Percentiles rank a stretch among this genome's conserved stretches.
Conservation (phyloP, 768 basidiomycete species). For the Kwoniella heveanensis region DNA sequence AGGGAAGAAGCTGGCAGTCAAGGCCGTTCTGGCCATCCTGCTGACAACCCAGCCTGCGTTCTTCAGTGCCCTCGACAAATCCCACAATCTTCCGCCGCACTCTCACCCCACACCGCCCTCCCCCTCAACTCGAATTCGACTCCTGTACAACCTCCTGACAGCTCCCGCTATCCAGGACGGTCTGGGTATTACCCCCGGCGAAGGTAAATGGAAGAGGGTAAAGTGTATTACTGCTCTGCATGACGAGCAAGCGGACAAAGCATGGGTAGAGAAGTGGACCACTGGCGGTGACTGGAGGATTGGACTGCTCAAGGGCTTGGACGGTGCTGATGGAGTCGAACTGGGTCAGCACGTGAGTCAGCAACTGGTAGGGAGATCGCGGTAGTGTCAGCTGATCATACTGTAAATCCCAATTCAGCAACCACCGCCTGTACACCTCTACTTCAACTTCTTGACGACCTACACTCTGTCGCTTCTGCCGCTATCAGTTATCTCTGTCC, state of each 20-base stretch:
- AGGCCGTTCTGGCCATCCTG: no score
- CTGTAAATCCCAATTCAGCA: conserved; percentile 32
- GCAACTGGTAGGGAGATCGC: not conserved
- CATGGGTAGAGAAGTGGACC: conserved; percentile 45
- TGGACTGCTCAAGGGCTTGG: conserved; percentile 39
- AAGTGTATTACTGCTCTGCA: conserved; percentile 82
- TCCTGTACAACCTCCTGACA: conserved; percentile 46
- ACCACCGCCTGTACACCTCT: conserved; percentile 53
- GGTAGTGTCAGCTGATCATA: no score
- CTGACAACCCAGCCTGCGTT: not conserved
- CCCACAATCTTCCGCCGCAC: conserved; percentile 60
- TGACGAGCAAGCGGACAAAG: conserved; percentile 62
- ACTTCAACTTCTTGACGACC: conserved; percentile 82
- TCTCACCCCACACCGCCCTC: conserved; percentile 62
- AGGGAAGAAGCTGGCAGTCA: no score
- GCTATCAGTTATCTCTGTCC: conserved; percentile 70
- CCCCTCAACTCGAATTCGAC: conserved; percentile 58
- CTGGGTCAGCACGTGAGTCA: conserved; percentile 46
- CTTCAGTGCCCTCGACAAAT: conserved; percentile 61
- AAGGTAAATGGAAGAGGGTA: conserved; percentile 74
- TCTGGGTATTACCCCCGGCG: conserved; percentile 74
- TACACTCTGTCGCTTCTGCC: conserved; percentile 80
- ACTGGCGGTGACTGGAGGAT: conserved; percentile 59
- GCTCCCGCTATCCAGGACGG: conserved; percentile 73
- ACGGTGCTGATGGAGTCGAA: conserved; percentile 20